Conservation (phyloP, 1,139 yeast genomes). For the Yamadazyma diddensiae region DNA sequence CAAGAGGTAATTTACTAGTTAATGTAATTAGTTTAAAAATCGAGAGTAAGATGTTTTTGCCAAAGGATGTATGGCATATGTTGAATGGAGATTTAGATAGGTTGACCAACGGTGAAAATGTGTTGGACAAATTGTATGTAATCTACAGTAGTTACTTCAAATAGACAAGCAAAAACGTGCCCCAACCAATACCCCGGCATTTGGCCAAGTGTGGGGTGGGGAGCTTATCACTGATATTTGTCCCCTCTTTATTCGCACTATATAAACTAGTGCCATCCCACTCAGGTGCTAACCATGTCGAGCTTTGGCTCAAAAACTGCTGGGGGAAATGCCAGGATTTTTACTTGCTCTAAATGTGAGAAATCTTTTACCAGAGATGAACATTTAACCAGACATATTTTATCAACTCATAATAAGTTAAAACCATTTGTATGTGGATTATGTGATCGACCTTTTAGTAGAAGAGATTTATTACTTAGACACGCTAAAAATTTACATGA, state of each 20-base stretch:
- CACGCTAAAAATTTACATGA: conserved; percentile 95
- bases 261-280: no score
- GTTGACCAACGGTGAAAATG: conserved; percentile 11
- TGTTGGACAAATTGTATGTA: conserved; percentile 10
- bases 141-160: conserved; percentile 12
- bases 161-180: conserved; percentile 2
- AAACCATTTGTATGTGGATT: conserved; percentile 79
- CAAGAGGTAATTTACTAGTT: conserved; percentile 54
- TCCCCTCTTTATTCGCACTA: no score
- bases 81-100: conserved; percentile 12
- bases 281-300: no score
- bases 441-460: conserved; percentile 90
- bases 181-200: no score
- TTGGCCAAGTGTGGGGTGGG: no score
- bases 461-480: conserved; percentile 84
- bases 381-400: conserved; percentile 44
- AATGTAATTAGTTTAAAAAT: conserved; percentile 55
- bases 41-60: conserved; percentile 39
- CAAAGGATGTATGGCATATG: conserved; percentile 10
- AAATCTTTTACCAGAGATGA: conserved; percentile 50
- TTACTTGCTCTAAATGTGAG: conserved; percentile 41
- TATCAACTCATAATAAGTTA: conserved; percentile 45
- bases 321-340: conserved; percentile 44
- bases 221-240: no score
- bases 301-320: conserved; percentile 45